Conservation (phyloP, 257 asterid species). For the Solanum corneliomulleri region DNA sequence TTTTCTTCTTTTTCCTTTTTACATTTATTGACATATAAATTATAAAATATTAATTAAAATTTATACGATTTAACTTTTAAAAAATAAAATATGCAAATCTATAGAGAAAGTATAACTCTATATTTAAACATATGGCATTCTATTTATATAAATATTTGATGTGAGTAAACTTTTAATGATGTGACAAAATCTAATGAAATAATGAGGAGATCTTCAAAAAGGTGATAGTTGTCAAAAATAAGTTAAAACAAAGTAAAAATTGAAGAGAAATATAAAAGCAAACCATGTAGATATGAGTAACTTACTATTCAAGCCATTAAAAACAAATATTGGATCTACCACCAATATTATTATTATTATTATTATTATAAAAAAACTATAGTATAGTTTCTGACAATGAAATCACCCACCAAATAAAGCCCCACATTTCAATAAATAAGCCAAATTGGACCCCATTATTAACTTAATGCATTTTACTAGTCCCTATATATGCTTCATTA, state of each 20-base stretch:
- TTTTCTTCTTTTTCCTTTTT: background rate
- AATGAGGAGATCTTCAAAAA: background rate
- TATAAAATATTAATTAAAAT: background rate
- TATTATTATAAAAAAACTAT: background rate
- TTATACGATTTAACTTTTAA: background rate
- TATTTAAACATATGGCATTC: too few species aligned
- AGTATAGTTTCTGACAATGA: background rate
- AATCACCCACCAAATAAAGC: background rate
- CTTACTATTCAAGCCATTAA: background rate
- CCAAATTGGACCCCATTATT: background rate
- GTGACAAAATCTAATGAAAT: background rate
- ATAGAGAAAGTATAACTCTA: background rate
- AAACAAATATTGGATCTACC: background rate
- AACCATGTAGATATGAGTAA: background rate
- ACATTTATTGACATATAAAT: background rate
- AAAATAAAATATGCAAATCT: background rate
- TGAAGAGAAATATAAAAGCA: background rate
- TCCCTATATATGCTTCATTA: background rate
- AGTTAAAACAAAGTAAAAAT: background rate
- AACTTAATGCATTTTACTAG: background rate
- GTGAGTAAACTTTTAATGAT: background rate
- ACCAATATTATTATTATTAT: background rate
- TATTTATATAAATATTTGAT: too few species aligned
- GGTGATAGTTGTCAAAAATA: background rate
- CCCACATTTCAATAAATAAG: background rate